phyloP scores from a whole-genome alignment of 2,329 filamentous ascomycete species.

The Penicillium sp. region DNA sequence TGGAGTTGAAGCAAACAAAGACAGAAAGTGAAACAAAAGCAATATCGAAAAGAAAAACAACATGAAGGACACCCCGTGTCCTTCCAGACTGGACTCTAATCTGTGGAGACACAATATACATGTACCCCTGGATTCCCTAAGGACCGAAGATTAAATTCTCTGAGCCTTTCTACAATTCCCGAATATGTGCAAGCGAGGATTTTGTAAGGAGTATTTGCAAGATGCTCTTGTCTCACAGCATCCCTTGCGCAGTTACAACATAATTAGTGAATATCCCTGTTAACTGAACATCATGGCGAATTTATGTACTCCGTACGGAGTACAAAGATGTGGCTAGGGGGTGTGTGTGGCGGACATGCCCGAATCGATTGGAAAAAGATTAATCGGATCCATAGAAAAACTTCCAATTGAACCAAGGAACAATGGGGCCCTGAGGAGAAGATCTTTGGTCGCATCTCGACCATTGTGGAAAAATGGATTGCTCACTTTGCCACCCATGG shows the following conservation, averaged over 20 bases:
- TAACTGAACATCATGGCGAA: constrained; percentile 2
- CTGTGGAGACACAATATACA: not conserved
- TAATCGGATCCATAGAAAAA: no score
- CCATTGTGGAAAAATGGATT: constrained; percentile 13
- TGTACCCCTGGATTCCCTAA: constrained; percentile 9
- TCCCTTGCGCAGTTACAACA: constrained; percentile 1
- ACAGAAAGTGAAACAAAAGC: not conserved
- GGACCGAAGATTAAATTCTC: not conserved
- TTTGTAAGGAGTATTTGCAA: not conserved
- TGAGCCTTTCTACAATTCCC: not conserved
- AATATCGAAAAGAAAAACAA: not conserved
- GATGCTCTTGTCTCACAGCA: not conserved
- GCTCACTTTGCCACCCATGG: constrained; percentile 6
- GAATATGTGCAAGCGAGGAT: not conserved
- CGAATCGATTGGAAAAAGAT: not conserved
- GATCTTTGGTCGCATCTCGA: not conserved
- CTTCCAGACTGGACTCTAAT: not conserved
- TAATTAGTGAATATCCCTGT: not conserved
- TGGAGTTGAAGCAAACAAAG: not conserved
- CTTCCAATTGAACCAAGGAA: no score
- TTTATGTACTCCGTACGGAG: no score
- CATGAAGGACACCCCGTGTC: not conserved
- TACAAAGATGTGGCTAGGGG: constrained; percentile 3
- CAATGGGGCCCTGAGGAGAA: no score
- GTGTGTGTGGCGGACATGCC: constrained; percentile 6